Percentiles rank a stretch among this genome's conserved stretches.
Conservation (phyloP, 176 grass and related monocot genomes). For the Triticum dicoccoides region DNA sequence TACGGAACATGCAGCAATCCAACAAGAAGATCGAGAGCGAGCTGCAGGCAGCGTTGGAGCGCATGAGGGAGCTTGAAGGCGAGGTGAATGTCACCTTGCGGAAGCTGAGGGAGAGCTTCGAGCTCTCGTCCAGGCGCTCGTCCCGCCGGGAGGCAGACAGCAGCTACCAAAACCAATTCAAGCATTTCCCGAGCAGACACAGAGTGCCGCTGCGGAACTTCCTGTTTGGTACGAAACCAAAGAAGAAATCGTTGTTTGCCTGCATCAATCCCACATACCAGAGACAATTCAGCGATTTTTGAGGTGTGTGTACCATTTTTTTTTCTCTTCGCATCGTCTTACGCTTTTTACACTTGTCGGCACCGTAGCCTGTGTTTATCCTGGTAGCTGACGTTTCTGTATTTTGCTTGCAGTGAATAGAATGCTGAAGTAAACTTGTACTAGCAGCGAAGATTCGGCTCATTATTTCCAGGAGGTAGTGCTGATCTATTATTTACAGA, state of each 20-base stretch:
- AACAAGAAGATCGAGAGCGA: slow-evolving; percentile 60
- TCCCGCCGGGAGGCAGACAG: slow-evolving; percentile 12
- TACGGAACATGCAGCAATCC: slow-evolving; percentile 73
- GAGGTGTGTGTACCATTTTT: slow-evolving; percentile 9
- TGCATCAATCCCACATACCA: slow-evolving; percentile 63
- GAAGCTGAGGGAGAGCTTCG: slow-evolving; percentile 56
- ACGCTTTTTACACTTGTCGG: not conserved
- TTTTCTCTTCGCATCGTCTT: not conserved
- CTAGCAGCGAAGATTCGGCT: not conserved
- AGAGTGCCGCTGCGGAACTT: slow-evolving; percentile 75
- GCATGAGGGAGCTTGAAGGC: slow-evolving; percentile 51
- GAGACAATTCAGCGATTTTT: slow-evolving; percentile 63
- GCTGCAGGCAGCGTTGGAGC: slow-evolving; percentile 47
- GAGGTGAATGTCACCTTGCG: slow-evolving; percentile 49
- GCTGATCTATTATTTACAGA: slow-evolving; percentile 7
- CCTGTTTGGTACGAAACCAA: slow-evolving; percentile 65
- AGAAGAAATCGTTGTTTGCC: slow-evolving; percentile 74
- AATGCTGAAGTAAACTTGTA: not conserved
- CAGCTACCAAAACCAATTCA: slow-evolving; percentile 46
- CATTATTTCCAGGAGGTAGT: not conserved
- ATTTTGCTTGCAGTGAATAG: slow-evolving; percentile 24
- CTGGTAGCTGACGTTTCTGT: slow-evolving; percentile 1
- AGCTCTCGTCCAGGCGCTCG: slow-evolving; percentile 34
- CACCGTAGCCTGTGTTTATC: not conserved
- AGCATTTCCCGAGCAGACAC: slow-evolving; percentile 54